Conservation (phyloP, 331 rosid genomes). For the Cydonia oblonga region DNA sequence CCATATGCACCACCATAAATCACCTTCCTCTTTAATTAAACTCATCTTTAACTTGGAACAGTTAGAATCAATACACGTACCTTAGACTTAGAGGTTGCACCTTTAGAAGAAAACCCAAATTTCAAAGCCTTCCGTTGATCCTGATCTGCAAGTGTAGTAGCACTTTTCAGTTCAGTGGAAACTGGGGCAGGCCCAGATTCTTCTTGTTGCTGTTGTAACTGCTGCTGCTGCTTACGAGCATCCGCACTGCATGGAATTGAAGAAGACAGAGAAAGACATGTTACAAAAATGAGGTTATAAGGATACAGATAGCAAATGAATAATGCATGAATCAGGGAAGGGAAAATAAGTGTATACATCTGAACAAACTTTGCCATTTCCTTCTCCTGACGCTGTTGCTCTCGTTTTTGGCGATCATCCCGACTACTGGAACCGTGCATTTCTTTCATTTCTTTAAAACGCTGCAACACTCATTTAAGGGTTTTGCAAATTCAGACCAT, state of each 20-base stretch:
- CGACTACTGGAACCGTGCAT: constrained; percentile 86
- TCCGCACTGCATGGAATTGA: constrained; percentile 49
- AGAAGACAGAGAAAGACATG: neutral
- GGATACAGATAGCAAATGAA: neutral
- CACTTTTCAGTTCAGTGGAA: constrained; percentile 43
- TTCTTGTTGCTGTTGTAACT: constrained; percentile 51
- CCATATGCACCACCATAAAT: neutral
- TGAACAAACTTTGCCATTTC: constrained; percentile 89
- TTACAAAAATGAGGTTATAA: neutral
- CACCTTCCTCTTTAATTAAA: neutral
- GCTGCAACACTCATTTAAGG: constrained; percentile 38
- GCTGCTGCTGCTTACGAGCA: constrained; percentile 70
- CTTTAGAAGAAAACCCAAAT: constrained; percentile 86
- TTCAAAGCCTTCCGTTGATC: constrained; percentile 79
- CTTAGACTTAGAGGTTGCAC: constrained; percentile 72
- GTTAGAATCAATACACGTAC: constrained; percentile 7
- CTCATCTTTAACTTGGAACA: neutral
- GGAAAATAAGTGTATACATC: constrained; percentile 32
- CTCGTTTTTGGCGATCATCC: constrained; percentile 89
- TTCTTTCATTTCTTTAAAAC: constrained; percentile 93
- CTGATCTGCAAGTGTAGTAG: constrained; percentile 64
- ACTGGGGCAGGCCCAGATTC: constrained; percentile 35
- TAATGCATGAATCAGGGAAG: neutral
- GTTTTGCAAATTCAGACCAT: constrained; percentile 2
- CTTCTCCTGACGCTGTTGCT: constrained; percentile 82